phyloP scores from a whole-genome alignment of 2,329 filamentous ascomycete genomes.

The Phaeosphaeria sp. region DNA sequence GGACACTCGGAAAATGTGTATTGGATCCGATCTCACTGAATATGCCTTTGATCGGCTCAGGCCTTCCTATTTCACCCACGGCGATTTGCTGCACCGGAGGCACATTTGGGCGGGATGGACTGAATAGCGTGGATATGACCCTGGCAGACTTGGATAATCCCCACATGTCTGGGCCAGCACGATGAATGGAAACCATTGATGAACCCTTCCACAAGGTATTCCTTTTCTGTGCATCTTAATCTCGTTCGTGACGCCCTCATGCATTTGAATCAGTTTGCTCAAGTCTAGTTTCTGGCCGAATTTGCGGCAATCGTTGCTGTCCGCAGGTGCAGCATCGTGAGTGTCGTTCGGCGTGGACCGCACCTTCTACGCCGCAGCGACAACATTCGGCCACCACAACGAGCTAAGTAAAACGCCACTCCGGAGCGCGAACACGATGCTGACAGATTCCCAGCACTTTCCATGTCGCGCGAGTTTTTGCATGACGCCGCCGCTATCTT shows the following conservation, averaged over 20 bases:
- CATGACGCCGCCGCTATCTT: background rate
- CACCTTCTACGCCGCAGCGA: background rate
- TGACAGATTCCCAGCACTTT: background rate
- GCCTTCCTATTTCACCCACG: background rate
- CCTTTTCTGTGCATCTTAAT: background rate
- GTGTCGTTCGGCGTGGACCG: background rate
- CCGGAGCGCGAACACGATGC: background rate
- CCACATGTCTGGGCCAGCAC: conserved; percentile 12
- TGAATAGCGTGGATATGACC: conserved; percentile 23
- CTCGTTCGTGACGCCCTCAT: background rate
- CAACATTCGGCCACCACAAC: background rate
- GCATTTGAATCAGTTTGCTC: background rate
- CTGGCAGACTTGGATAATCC: conserved; percentile 15
- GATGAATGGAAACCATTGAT: conserved; percentile 28
- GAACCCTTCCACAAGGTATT: conserved; percentile 1
- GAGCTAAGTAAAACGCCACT: background rate
- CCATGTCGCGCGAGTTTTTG: too few relatives aligned
- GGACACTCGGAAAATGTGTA: background rate
- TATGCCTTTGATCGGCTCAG: background rate
- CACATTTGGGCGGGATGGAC: conserved; percentile 20
- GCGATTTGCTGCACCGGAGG: conserved; percentile 1
- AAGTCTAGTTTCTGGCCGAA: background rate
- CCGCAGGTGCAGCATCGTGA: background rate
- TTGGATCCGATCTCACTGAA: background rate
- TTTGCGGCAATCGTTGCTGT: background rate